These are phyloP conservation scores for Saccharomycopsis fermentans DNA, from an alignment of 805 yeast species.

Conservation along the genomic window DNA sequence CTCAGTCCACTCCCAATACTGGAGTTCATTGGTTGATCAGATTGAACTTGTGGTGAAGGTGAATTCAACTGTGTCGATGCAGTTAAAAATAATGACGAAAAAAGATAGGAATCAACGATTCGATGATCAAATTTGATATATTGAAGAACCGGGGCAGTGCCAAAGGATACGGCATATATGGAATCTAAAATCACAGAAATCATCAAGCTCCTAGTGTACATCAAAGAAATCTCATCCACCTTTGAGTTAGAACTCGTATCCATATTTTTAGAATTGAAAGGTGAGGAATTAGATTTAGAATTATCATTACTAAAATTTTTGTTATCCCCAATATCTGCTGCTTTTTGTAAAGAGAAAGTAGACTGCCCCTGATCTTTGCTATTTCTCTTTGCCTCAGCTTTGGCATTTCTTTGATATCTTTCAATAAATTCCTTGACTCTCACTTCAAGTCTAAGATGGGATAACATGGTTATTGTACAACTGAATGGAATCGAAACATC, in stretches of 20 bases:
- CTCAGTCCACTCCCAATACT: background rate
- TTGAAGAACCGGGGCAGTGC: conserved; percentile 30
- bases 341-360: conserved; percentile 2
- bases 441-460: conserved; percentile 39
- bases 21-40: background rate
- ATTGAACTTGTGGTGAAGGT: background rate
- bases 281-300: background rate
- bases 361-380: background rate
- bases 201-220: conserved; percentile 35
- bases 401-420: background rate
- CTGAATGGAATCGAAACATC: conserved; percentile 49
- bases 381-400: background rate
- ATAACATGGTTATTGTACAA: conserved; percentile 42
- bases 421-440: conserved; percentile 26
- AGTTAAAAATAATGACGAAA: conserved; percentile 12
- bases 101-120: conserved; percentile 18
- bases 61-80: background rate
- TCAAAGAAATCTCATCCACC: conserved; percentile 7
- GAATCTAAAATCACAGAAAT: conserved; percentile 40
- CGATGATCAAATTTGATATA: conserved; percentile 17
- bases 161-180: conserved; percentile 43
- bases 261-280: conserved; percentile 11
- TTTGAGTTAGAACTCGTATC: background rate
- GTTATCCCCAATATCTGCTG: conserved; percentile 4
- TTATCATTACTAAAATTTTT: background rate